Base-by-base conservation (phyloP, 495 filamentous ascomycete genomes). In the Oleoguttula mirabilis region DNA sequence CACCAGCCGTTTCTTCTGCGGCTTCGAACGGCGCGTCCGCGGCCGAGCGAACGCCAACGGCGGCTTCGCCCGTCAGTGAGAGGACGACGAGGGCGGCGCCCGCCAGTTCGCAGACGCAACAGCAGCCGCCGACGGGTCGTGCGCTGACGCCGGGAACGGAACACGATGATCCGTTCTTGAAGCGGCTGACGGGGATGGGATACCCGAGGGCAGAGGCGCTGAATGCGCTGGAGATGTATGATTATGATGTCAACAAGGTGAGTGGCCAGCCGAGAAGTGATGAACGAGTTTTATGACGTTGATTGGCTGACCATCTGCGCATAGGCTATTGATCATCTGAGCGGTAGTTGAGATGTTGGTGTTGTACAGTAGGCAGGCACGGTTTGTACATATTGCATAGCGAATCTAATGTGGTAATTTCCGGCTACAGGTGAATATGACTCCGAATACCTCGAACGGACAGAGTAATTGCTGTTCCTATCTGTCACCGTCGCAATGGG, bases 221-320 rank as follows among this genome's bases (percentile, higher is more conserved):
- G 22, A 68, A 66, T 41, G 90, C 90, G 24, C 63, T 98, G 57
- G 90, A 95, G 68, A 88, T 86, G 61, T 90, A 79, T 62, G 88
- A 94, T 57, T 94, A 94, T 62, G 88, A 95, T 63, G 69, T 94
- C 55, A 86, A 93, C 59, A 82, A 85, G 78, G 90, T 94, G 67
- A 67, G 77, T 63, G 56, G n/a, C n/a, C n/a, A n/a, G n/a, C n/a
- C n/a, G n/a, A n/a, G n/a, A n/a, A n/a, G n/a, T n/a, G n/a, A n/a
- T n/a, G n/a, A n/a, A n/a, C n/a, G n/a, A n/a, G n/a, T n/a, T n/a
- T n/a, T n/a, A n/a, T n/a, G n/a, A n/a, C n/a, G n/a, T n/a, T n/a
- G n/a, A n/a, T n/a, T n/a, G n/a, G n/a, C n/a, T n/a, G n/a, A n/a
- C n/a, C n/a, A 12, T 34, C 11, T 36, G 3, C 11, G n/a, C n/a